phyloP scores from a whole-genome alignment of 257 asterid species.

The Cinchona pubescens region DNA sequence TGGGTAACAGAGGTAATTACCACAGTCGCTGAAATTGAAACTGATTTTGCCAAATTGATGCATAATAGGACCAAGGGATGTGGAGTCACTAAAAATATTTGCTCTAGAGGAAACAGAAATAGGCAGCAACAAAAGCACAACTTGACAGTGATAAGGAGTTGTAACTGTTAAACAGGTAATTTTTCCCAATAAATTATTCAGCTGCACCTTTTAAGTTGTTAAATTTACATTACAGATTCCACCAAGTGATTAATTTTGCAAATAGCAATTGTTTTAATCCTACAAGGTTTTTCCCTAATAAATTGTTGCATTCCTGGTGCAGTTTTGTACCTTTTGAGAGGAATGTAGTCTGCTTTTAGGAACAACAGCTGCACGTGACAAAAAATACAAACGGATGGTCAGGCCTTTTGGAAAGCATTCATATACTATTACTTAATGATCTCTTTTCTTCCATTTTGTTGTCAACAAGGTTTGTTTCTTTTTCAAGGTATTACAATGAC shows the following conservation, averaged over 20 bases:
- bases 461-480: background rate
- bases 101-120: conserved; percentile 69
- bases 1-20: background rate
- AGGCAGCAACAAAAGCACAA: conserved; percentile 58
- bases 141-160: conserved; percentile 51
- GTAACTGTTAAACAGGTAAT: conserved; percentile 35
- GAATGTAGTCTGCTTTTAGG: background rate
- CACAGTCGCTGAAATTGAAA: background rate
- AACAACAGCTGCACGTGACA: background rate
- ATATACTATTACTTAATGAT: background rate
- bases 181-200: background rate
- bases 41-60: background rate
- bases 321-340: background rate
- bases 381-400: background rate
- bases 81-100: conserved; percentile 61
- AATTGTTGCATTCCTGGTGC: background rate
- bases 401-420: background rate
- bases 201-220: background rate
- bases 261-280: background rate
- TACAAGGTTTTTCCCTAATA: background rate
- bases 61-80: conserved; percentile 53
- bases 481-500: background rate
- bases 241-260: background rate
- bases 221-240: background rate
- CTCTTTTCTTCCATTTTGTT: background rate